Evolutionary conservation across 768 basidiomycete genomes (phyloP).

Genomic region (Rhodotorula kratochvilovae): DNA sequence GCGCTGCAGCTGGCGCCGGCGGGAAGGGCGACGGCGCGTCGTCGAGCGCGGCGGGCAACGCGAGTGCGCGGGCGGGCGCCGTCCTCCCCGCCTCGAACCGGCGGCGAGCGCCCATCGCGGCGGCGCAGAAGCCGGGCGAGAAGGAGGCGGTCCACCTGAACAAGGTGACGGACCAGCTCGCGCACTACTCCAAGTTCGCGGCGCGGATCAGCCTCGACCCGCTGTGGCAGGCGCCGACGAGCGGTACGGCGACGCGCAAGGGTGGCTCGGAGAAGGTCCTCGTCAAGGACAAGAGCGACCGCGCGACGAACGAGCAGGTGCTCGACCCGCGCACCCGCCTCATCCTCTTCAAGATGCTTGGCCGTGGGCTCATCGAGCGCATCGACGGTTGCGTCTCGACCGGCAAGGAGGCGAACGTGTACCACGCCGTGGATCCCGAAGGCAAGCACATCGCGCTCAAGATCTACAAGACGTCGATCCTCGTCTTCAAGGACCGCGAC

Average conservation of each 20-base stretch:
- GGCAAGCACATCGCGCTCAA: constrained; percentile 76
- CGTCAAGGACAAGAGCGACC: constrained; percentile 89
- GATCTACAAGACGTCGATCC: constrained; percentile 97
- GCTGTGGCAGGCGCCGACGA: constrained; percentile 58
- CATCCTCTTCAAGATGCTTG: constrained; percentile 94
- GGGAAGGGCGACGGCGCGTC: constrained; percentile 60
- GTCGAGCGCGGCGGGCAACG: constrained; percentile 16
- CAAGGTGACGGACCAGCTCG: constrained; percentile 66
- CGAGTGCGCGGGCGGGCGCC: constrained; percentile 6
- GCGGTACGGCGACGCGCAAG: constrained; percentile 72
- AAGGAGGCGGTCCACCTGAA: constrained; percentile 47
- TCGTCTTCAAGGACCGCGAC: constrained; percentile 95
- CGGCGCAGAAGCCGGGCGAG: constrained; percentile 1
- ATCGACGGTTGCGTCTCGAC: constrained; percentile 96
- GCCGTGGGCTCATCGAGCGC: constrained; percentile 76
- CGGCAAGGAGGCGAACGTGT: constrained; percentile 99
- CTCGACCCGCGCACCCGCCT: constrained; percentile 90
- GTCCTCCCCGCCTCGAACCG: constrained; percentile 31
- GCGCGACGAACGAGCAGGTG: constrained; percentile 95
- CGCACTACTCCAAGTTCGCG: constrained; percentile 59
- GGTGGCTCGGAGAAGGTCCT: constrained; percentile 80
- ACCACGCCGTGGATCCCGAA: constrained; percentile 61
- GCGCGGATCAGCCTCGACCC: constrained; percentile 70
- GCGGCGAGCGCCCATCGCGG: neutral
- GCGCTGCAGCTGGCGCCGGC: constrained; percentile 57